Percentiles rank a stretch among this genome's conserved stretches.
phyloP scores from a whole-genome alignment of 2,329 filamentous ascomycete genomes.

The Apiospora pterosperma region DNA sequence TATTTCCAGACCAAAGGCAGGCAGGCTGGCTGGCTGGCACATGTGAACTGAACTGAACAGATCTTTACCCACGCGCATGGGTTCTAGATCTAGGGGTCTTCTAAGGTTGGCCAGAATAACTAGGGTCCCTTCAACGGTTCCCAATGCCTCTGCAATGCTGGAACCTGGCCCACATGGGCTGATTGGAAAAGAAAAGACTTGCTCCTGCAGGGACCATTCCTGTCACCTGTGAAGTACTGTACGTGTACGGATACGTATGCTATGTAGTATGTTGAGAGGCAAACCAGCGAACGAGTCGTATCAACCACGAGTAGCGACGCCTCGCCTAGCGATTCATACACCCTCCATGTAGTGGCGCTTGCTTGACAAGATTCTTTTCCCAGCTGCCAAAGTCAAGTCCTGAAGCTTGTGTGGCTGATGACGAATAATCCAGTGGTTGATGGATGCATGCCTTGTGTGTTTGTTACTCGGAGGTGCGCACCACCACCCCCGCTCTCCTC shows the following conservation, averaged over 20 bases:
- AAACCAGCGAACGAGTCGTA: neutral
- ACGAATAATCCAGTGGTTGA: neutral
- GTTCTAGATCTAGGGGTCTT: slow-evolving; percentile 3
- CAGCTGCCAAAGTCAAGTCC: neutral
- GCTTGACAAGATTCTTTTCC: neutral
- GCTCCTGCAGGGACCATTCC: neutral
- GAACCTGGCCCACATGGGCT: neutral
- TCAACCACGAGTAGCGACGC: neutral
- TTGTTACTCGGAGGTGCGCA: too few relatives aligned
- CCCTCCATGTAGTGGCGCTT: neutral
- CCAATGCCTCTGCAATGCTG: neutral
- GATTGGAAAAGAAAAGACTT: neutral
- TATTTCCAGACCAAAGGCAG: neutral
- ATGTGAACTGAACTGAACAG: slow-evolving; percentile 2
- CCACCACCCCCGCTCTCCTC: too few relatives aligned
- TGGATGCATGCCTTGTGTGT: too few relatives aligned
- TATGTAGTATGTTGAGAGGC: neutral
- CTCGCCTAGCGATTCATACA: neutral
- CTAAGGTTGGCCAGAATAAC: neutral
- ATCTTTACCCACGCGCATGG: neutral
- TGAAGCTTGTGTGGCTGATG: neutral
- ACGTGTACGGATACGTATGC: too few relatives aligned
- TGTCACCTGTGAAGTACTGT: too few relatives aligned
- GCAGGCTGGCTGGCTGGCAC: neutral
- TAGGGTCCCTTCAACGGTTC: slow-evolving; percentile 1